phyloP scores from a whole-genome alignment of 257 asterid species.

The Catharanthus roseus region DNA sequence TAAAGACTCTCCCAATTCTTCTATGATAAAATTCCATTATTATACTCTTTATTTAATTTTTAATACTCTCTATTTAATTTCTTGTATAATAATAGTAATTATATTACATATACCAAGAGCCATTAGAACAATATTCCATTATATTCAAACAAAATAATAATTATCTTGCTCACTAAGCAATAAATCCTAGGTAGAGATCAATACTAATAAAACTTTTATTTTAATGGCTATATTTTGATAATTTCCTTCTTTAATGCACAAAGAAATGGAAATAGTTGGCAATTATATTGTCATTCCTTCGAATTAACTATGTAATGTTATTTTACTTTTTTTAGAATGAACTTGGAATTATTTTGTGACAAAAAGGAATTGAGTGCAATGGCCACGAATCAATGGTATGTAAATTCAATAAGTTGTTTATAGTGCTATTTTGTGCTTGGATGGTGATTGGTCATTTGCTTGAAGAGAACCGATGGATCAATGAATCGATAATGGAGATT shows the following conservation, averaged over 20 bases:
- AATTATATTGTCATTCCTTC: too few relatives aligned
- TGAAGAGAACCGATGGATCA: slow-evolving; percentile 56
- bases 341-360: neutral
- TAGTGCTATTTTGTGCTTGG: slow-evolving; percentile 51
- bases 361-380: neutral
- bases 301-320: neutral
- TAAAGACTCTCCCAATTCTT: too few relatives aligned
- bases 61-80: too few relatives aligned
- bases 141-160: too few relatives aligned
- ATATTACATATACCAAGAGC: too few relatives aligned
- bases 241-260: neutral
- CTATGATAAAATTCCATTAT: too few relatives aligned
- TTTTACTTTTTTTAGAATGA: neutral
- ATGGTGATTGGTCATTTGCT: slow-evolving; percentile 59
- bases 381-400: neutral
- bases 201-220: neutral
- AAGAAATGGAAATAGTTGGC: neutral
- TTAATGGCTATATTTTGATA: neutral
- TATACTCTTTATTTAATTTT: too few relatives aligned
- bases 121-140: too few relatives aligned
- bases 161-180: slow-evolving; percentile 1
- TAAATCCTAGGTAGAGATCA: neutral
- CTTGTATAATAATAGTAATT: too few relatives aligned
- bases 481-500: slow-evolving; percentile 52
- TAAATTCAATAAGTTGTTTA: slow-evolving; percentile 42